Evolutionary conservation across 768 basidiomycete genomes (phyloP).

Genomic region (Cystobasidiopsis lactophilus): DNA sequence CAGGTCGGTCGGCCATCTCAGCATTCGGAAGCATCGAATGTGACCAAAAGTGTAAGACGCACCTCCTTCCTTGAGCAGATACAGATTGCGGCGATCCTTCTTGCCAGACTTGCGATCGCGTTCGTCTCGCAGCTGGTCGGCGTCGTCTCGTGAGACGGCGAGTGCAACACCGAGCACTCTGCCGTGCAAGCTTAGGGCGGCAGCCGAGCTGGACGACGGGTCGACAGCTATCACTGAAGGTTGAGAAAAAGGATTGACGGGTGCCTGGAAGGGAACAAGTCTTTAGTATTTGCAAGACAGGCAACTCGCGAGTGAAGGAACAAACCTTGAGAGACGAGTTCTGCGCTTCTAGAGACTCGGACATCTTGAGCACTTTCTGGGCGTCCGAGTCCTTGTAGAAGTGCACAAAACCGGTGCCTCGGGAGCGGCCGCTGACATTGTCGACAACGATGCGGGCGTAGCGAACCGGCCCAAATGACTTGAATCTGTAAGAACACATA

Average conservation of each 20-base stretch:
- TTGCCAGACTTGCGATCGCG: constrained; percentile 58
- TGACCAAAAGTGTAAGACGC: background rate
- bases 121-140: constrained; percentile 66
- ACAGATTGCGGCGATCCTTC: constrained; percentile 84
- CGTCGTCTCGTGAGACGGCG: constrained; percentile 76
- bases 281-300: background rate
- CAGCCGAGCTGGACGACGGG: constrained; percentile 63
- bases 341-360: constrained; percentile 6
- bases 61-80: constrained; percentile 87
- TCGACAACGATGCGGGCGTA: constrained; percentile 85
- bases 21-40: no score
- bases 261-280: background rate
- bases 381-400: constrained; percentile 89
- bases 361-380: constrained; percentile 46
- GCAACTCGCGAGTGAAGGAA: background rate
- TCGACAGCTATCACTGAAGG: constrained; percentile 84
- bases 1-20: background rate
- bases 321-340: background rate
- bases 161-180: constrained; percentile 72
- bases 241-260: background rate
- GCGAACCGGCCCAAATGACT: constrained; percentile 70
- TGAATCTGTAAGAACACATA: constrained; percentile 40
- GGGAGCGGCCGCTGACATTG: constrained; percentile 53
- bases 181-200: constrained; percentile 69
- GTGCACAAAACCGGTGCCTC: constrained; percentile 89